These are phyloP conservation scores for Trichomonascaceae sp. DNA, from an alignment of 1,139 yeast species.

Conservation along the genomic window DNA sequence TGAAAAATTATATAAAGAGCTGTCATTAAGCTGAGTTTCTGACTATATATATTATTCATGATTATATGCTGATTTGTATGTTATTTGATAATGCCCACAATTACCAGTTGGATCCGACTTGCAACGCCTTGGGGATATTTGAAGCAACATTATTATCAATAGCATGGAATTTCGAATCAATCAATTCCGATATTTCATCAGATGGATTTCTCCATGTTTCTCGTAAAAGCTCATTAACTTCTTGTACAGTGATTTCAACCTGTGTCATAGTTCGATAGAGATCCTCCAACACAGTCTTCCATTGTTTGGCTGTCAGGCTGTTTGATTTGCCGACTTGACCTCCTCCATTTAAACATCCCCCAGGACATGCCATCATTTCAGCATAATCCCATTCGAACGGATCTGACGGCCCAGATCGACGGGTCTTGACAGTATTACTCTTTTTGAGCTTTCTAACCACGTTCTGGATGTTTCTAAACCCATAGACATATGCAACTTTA, in stretches of 20 bases:
- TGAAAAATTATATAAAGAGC: too few relatives aligned
- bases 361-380: slow-evolving; percentile 98
- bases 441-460: slow-evolving; percentile 71
- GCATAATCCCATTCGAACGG: slow-evolving; percentile 72
- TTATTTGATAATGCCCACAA: too few relatives aligned
- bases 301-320: slow-evolving; percentile 25
- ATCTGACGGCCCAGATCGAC: slow-evolving; percentile 34
- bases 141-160: slow-evolving; percentile 11
- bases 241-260: slow-evolving; percentile 9
- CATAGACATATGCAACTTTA: slow-evolving; percentile 74
- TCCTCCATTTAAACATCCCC: slow-evolving; percentile 96
- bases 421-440: slow-evolving; percentile 21
- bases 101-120: slow-evolving; percentile 24
- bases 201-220: slow-evolving; percentile 11
- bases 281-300: slow-evolving; percentile 32
- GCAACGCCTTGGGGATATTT: slow-evolving; percentile 16
- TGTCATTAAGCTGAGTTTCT: too few relatives aligned
- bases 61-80: too few relatives aligned
- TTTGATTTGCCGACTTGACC: slow-evolving; percentile 67
- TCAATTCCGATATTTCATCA: slow-evolving; percentile 11
- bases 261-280: slow-evolving; percentile 26
- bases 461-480: slow-evolving; percentile 91
- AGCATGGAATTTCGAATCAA: slow-evolving; percentile 17
- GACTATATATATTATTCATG: neutral
- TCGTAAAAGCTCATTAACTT: slow-evolving; percentile 11